Base-by-base conservation (phyloP, 495 filamentous ascomycete species). In the Talaromyces adpressus region DNA sequence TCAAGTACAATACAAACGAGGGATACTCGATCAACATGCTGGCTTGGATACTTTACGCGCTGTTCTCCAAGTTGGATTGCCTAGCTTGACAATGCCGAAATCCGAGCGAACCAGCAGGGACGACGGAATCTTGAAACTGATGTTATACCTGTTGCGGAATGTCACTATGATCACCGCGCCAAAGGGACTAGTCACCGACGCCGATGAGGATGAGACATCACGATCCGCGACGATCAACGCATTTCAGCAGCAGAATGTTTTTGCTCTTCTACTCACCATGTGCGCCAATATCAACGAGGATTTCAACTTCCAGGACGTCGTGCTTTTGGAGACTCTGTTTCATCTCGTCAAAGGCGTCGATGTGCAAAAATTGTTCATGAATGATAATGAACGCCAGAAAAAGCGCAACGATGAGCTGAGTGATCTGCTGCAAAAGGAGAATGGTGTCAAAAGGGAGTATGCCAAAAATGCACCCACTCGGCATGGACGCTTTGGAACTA, bases 401-500 rank as follows among this genome's bases (percentile, higher is more conserved):
- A 84, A 85, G 57, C 85, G 89, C 59, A 83, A 84, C 0, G 81
- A 93, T 61, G 92, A 97, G 72, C 79, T 99, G 6, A 79, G 81
- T 34, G 77, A 79, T 9, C 76, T 97, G 68, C 81, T 97, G 65
- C 84, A 80, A 47, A 89, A 91, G 70, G 95, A 99, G 72, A 85
- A 86, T 2, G 86, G 86, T 7, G 88, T 96, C 84, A 84, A 89
- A 53, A 83, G 88, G 64, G 83, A 87, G 57, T 90, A 96, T 69
- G 85, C 86, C 39, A 89, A 87, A 66, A 87, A 88, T 67, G 90
- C 90, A 6, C 91, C 92, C 2, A 92, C 92, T 6, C 78, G 95
- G 39, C 95, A 99, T 72, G 95, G 92, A 65, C 83, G 95, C 59
- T 99, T 97, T 70, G 95, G 95, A 1, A 96, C 92, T 14, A 97